These are phyloP conservation scores for Russula emetica DNA, from an alignment of 768 basidiomycete species.

Conservation along the genomic window DNA sequence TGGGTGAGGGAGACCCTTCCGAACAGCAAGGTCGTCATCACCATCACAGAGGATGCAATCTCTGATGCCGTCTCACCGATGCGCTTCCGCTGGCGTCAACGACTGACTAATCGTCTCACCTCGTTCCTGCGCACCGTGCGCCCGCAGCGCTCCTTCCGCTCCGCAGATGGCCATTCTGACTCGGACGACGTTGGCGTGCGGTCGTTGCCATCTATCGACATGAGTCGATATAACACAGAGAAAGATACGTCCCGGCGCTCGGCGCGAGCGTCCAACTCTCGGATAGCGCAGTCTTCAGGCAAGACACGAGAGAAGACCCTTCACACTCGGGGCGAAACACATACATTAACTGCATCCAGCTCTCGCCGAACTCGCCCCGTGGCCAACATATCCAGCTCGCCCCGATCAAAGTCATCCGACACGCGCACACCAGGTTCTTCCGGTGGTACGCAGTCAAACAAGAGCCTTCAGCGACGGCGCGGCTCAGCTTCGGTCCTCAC, in stretches of 20 bases:
- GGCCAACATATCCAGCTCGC: constrained; percentile 11
- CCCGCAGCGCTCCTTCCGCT: constrained; percentile 34
- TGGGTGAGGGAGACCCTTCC: constrained; percentile 70
- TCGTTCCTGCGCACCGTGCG: constrained; percentile 48
- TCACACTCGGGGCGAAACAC: not conserved
- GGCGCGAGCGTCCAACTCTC: not conserved
- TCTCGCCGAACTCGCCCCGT: constrained; percentile 9
- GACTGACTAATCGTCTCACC: constrained; percentile 43
- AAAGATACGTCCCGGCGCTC: not conserved
- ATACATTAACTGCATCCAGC: constrained; percentile 1
- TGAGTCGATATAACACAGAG: constrained; percentile 10
- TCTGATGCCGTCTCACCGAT: constrained; percentile 65
- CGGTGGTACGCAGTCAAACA: not conserved
- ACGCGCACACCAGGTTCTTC: constrained; percentile 8
- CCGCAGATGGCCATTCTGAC: constrained; percentile 25
- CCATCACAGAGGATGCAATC: constrained; percentile 74
- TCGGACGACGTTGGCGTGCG: constrained; percentile 27
- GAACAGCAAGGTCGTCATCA: constrained; percentile 44
- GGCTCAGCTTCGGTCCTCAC: constrained; percentile 21
- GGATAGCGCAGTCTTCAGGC: not conserved
- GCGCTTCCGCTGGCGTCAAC: constrained; percentile 57
- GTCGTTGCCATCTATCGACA: constrained; percentile 20
- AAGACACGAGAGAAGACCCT: constrained; percentile 3
- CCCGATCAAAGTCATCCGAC: constrained; percentile 26
- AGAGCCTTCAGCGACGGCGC: constrained; percentile 12